Base-by-base conservation (phyloP, 371 early-diverging fungal genomes). In the Ordospora colligata region DNA sequence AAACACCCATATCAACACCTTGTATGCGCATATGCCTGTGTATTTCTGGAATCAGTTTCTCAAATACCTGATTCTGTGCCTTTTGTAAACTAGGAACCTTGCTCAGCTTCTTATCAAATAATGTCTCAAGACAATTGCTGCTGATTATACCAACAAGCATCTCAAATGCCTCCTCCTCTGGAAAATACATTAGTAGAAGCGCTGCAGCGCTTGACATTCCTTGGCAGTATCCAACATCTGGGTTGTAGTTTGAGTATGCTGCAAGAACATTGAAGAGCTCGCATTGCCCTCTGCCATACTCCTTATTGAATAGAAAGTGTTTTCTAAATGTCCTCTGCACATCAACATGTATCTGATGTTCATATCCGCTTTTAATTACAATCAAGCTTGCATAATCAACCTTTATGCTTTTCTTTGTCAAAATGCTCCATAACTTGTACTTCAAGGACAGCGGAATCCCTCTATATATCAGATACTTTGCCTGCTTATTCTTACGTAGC, bases 221-320 rank as follows among this genome's bases (percentile, higher is more conserved):
- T 62, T 86, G 86, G 74, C 86, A 86, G 67, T 86, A 86, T 54
- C 84, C 85, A 63, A 86, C 80, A 8, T 51, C 25, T 25, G 76
- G 77, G 25, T 75, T 76, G 44, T 79, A 68, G 66, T 80, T 82
- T 10, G 86, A 80, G 71, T 76, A 82, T 22, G 83, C 83, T 3
- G 81, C 73, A n/a, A 86, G 76, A n/a, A 86, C 71, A 14, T 82
- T 80, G 45, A 78, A 78, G 42, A 85, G 62, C 46, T 73, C 66
- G 43, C 68, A 76, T 63, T 82, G 81, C 7, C 81, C 82, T 6
- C 44, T 52, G 12, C 82, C 84, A 68, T 82, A 81, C 10, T 47
- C 32, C 25, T 80, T 70, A 45, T 4, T 49, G 52, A 77, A 81
- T 19, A 83, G 32, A 42, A 32, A 47, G 53, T 78, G 77, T 8